These are phyloP conservation scores for Phytopythium aichiense DNA, from an alignment of 352 stramenopile genomes.

Conservation along the genomic window DNA sequence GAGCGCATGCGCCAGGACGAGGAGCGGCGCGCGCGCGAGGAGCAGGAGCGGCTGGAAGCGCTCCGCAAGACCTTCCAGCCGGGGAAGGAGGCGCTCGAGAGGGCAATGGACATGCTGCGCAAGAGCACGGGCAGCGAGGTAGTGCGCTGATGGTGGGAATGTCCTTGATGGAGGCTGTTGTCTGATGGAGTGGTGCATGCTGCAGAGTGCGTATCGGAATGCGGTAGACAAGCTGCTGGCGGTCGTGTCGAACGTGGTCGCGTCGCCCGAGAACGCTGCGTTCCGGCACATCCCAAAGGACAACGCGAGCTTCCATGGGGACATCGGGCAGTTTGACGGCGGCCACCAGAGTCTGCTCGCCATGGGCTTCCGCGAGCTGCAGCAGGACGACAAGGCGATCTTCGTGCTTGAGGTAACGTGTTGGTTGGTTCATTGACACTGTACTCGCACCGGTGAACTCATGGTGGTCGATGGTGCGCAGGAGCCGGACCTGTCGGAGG, in stretches of 20 bases:
- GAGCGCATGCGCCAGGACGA: conserved; percentile 31
- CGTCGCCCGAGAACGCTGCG: conserved; percentile 57
- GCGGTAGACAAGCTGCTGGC: conserved; percentile 44
- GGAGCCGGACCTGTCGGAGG: conserved; percentile 67
- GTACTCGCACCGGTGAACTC: neutral
- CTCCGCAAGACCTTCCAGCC: conserved; percentile 31
- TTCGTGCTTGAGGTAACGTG: conserved; percentile 60
- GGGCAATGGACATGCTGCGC: conserved; percentile 36
- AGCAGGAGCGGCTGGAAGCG: conserved; percentile 24
- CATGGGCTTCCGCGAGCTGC: conserved; percentile 62
- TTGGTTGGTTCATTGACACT: neutral
- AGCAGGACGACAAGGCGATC: conserved; percentile 44
- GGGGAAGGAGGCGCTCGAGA: conserved; percentile 37
- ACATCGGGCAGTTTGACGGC: conserved; percentile 61
- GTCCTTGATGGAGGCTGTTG: neutral
- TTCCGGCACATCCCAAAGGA: conserved; percentile 72
- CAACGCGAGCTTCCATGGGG: conserved; percentile 65
- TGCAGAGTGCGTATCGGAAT: conserved; percentile 26
- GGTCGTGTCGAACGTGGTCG: conserved; percentile 64
- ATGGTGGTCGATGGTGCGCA: conserved; percentile 13
- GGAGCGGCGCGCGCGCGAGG: conserved; percentile 19
- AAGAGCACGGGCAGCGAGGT: conserved; percentile 35
- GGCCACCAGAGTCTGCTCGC: conserved; percentile 63
- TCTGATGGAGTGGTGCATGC: neutral
- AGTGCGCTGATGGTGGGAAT: neutral